Evolutionary conservation across 441 rosid genomes (phyloP), one percentile per base, ranked within the genome.

Genomic region (Brassica hybrid): DNA sequence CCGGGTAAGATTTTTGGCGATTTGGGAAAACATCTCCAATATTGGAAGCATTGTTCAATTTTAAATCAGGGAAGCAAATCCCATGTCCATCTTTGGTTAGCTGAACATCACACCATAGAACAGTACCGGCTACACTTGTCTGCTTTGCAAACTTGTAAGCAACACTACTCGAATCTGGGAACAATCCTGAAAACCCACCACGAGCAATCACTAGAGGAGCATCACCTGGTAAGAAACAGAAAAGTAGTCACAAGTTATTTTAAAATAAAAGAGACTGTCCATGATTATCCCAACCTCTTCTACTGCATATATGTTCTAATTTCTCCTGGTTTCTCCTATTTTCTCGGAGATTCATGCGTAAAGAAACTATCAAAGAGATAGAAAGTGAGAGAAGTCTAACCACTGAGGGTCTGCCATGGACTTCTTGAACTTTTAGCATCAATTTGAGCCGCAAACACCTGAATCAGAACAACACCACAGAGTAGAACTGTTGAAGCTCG

Each of bases 151-250:
- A 38, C n/a, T 1, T 27, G 64, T 87, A 94, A 68, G 96, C 92
- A 12, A 0, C 7, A 0, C 0, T 0, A 86, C 93, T 90, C 7
- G 93, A 90, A 83, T 88, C 89, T 0, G 94, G 85, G 59, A 89
- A 80, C 65, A 94, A 1, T 63, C 96, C 97, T 0, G 96, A 92
- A 83, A 89, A 90, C 32, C 98, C 96, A 57, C 96, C 97, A 13
- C 83, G 88, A 21, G 97, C 96, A 13, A 94, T 54, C 43, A 94
- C 93, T 3, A 71, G 63, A 1, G 97, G 94, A 18, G 74, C 56
- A 38, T 69, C 72, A 58, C 96, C 97, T 91, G 88, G 27, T 19
- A 56, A 56, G 8, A 54, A 54, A 54, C 12, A 52, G 1, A 18
- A 56, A 54, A 17, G 3, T 0, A 54, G 8, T 7, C 7, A 38